These are phyloP conservation scores for Solanum bulbocastanum DNA, from an alignment of 257 asterid genomes.

Conservation along the genomic window DNA sequence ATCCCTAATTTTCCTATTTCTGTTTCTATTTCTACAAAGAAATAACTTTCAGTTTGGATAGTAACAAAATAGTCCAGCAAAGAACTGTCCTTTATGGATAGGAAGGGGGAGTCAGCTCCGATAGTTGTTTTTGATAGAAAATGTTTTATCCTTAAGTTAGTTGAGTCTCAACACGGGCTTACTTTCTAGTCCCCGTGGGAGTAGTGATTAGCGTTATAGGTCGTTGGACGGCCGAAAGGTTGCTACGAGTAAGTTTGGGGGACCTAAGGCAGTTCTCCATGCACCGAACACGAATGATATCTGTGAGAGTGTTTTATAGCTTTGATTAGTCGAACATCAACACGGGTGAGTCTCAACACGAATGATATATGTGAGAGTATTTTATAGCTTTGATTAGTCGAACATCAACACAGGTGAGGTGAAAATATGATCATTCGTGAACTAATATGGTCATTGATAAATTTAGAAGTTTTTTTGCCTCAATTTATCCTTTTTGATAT, in stretches of 20 bases:
- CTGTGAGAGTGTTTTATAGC: accelerated
- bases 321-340: too few species aligned
- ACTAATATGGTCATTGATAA: not conserved
- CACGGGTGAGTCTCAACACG: too few species aligned
- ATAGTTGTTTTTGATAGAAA: not conserved
- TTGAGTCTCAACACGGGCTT: too few species aligned
- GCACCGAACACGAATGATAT: too few species aligned
- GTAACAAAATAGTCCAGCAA: not conserved
- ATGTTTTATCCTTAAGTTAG: not conserved
- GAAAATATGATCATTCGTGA: accelerated
- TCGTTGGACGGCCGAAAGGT: too few species aligned
- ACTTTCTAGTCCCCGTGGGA: too few species aligned
- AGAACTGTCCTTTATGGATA: not conserved
- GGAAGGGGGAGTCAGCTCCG: not conserved
- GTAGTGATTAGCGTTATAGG: too few species aligned
- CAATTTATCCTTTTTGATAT: not conserved
- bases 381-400: too few species aligned
- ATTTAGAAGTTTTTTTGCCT: not conserved
- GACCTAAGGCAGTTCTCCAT: too few species aligned
- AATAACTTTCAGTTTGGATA: not conserved
- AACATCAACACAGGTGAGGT: accelerated
- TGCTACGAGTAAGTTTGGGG: too few species aligned
- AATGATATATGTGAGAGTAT: accelerated
- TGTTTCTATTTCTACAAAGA: not conserved
- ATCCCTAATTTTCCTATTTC: not conserved